phyloP scores from a whole-genome alignment of 177 flowering plant genomes.

The Vitis hybrid region DNA sequence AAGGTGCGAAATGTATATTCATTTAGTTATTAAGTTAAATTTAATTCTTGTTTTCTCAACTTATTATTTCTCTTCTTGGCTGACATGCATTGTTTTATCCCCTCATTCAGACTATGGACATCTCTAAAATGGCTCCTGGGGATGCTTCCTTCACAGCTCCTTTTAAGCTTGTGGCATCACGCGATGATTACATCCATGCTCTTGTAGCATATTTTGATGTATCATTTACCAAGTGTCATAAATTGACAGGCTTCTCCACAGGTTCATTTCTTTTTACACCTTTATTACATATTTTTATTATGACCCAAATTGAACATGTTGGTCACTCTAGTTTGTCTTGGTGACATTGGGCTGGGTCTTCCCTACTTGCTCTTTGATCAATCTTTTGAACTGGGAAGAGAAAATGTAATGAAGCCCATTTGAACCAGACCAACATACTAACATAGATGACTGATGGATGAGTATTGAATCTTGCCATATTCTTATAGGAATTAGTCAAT shows the following conservation, averaged over 20 bases:
- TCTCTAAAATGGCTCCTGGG: slow-evolving; percentile 87
- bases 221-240: slow-evolving; percentile 91
- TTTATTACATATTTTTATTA: background rate
- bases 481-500: too few species aligned
- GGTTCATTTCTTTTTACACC: slow-evolving; percentile 37
- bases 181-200: slow-evolving; percentile 95
- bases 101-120: slow-evolving; percentile 82
- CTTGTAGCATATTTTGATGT: slow-evolving; percentile 98
- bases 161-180: slow-evolving; percentile 89
- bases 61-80: background rate
- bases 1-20: slow-evolving; percentile 48
- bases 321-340: too few species aligned
- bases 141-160: slow-evolving; percentile 97
- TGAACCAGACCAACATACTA: too few species aligned
- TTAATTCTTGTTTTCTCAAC: background rate
- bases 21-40: background rate
- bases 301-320: background rate
- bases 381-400: too few species aligned
- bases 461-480: too few species aligned
- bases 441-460: too few species aligned
- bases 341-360: too few species aligned
- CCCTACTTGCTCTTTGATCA: too few species aligned
- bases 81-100: slow-evolving; percentile 12
- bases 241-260: slow-evolving; percentile 90
- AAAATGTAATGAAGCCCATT: too few species aligned